Evolutionary conservation across 306 rosid genomes (phyloP).

Genomic region (Ammopiptanthus mongolicus): DNA sequence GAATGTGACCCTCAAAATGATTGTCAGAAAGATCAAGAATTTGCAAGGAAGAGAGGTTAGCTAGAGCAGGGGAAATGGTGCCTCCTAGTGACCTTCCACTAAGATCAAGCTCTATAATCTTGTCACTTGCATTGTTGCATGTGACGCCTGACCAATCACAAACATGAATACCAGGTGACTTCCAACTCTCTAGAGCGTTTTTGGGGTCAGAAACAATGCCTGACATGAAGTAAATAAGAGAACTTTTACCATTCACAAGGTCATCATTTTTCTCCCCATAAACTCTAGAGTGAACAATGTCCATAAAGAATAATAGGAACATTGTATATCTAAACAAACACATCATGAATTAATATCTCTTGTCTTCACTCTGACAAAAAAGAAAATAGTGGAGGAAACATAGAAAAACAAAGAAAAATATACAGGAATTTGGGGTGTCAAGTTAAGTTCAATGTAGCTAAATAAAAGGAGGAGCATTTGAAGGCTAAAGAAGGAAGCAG

Average conservation of each 20-base stretch:
- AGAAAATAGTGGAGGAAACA: conserved; percentile 1
- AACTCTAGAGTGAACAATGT: conserved; percentile 23
- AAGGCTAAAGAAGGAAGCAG: conserved; percentile 25
- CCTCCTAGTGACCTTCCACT: conserved; percentile 59
- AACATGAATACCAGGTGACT: conserved; percentile 35
- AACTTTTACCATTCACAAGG: conserved; percentile 37
- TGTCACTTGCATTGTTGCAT: conserved; percentile 58
- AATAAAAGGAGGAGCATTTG: conserved; percentile 11
- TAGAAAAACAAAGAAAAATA: not conserved
- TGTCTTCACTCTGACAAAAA: conserved; percentile 13
- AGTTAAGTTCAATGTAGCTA: conserved; percentile 6
- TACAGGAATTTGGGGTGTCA: conserved; percentile 4
- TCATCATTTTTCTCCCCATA: conserved; percentile 21
- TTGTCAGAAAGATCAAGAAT: conserved; percentile 80
- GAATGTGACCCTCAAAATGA: conserved; percentile 62
- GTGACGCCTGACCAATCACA: conserved; percentile 72
- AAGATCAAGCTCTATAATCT: conserved; percentile 71
- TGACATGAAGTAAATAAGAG: conserved; percentile 70
- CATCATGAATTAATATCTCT: conserved; percentile 25
- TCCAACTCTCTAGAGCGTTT: conserved; percentile 54
- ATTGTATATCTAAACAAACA: conserved; percentile 22
- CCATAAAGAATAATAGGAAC: conserved; percentile 28
- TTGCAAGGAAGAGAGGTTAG: conserved; percentile 58
- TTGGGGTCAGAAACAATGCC: conserved; percentile 65
- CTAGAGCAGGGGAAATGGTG: conserved; percentile 65